A percentile compares a stretch with the other conserved stretches of the same genome.
phyloP scores from a whole-genome alignment of 2,329 filamentous ascomycete genomes.

The Alternaria longipes region DNA sequence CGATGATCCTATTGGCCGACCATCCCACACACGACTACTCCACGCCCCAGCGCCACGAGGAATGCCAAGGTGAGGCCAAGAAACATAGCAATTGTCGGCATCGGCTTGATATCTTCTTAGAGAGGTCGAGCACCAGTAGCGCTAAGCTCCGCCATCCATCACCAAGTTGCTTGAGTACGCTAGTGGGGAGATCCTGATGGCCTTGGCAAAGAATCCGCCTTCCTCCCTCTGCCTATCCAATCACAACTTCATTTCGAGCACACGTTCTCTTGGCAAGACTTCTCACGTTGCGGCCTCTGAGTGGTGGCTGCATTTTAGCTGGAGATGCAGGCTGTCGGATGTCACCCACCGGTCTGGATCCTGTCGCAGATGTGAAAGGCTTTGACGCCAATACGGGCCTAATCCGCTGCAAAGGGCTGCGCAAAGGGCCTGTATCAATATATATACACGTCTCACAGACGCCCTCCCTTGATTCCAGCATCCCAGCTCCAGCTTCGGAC shows the following conservation, averaged over 20 bases:
- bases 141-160: slow-evolving; percentile 4
- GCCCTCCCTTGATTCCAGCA: slow-evolving; percentile 12
- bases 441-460: slow-evolving; percentile 26
- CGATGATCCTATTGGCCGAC: neutral
- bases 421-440: slow-evolving; percentile 25
- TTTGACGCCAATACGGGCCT: slow-evolving; percentile 18
- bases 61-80: slow-evolving; percentile 6
- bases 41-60: neutral
- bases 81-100: neutral
- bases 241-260: slow-evolving; percentile 16
- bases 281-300: slow-evolving; percentile 18
- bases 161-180: slow-evolving; percentile 3
- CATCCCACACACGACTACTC: neutral
- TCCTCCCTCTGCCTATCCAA: slow-evolving; percentile 11
- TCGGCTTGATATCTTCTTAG: slow-evolving; percentile 14
- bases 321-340: slow-evolving; percentile 15
- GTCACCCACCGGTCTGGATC: slow-evolving; percentile 5
- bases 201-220: neutral
- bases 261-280: slow-evolving; percentile 25
- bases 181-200: neutral
- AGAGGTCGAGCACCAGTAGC: neutral
- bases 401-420: slow-evolving; percentile 22
- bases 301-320: slow-evolving; percentile 21
- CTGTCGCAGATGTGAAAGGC: neutral
- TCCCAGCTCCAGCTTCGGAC: slow-evolving; percentile 29